Conservation (phyloP, 495 filamentous ascomycete species). For the Annulohypoxylon stygium region DNA sequence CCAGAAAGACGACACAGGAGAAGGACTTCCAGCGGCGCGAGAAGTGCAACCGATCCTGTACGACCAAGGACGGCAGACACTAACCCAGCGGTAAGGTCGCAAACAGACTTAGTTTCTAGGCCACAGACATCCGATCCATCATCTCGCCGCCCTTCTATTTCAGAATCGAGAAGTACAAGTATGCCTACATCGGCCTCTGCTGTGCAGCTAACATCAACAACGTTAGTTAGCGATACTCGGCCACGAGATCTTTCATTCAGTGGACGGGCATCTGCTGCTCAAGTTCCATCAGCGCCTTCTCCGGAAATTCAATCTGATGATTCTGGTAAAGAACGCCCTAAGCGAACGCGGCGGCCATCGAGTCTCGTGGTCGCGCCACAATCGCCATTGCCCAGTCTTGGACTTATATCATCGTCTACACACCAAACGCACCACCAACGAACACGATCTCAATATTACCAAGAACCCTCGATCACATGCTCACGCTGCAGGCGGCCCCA, state of each 20-base stretch:
- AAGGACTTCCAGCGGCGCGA: conserved; percentile 55
- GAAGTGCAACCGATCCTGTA: conserved; percentile 60
- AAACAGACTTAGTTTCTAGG: conserved; percentile 69
- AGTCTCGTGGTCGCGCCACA: conserved; percentile 41
- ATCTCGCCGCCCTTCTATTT: conserved; percentile 49
- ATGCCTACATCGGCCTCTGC: conserved; percentile 45
- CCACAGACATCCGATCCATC: conserved; percentile 54
- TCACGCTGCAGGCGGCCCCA: conserved; percentile 71
- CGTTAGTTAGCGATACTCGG: conserved; percentile 19
- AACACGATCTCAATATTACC: conserved; percentile 62
- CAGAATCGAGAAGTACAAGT: conserved; percentile 59
- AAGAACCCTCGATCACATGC: conserved; percentile 80
- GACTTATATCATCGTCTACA: conserved; percentile 45
- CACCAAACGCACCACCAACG: conserved; percentile 48
- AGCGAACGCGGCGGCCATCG: conserved; percentile 42
- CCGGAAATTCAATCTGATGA: conserved; percentile 41
- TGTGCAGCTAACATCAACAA: conserved; percentile 9
- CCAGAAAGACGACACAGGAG: conserved; percentile 57
- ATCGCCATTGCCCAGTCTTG: conserved; percentile 49
- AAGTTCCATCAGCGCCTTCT: conserved; percentile 42
- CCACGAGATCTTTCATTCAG: conserved; percentile 50
- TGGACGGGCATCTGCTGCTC: conserved; percentile 43
- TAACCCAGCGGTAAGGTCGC: conserved; percentile 65
- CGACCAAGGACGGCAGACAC: conserved; percentile 55
- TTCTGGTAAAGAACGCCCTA: conserved; percentile 35